Evolutionary conservation across 2,329 filamentous ascomycete genomes (phyloP), one percentile per base, ranked within the genome.

Genomic region (Diaporthe sp.): DNA sequence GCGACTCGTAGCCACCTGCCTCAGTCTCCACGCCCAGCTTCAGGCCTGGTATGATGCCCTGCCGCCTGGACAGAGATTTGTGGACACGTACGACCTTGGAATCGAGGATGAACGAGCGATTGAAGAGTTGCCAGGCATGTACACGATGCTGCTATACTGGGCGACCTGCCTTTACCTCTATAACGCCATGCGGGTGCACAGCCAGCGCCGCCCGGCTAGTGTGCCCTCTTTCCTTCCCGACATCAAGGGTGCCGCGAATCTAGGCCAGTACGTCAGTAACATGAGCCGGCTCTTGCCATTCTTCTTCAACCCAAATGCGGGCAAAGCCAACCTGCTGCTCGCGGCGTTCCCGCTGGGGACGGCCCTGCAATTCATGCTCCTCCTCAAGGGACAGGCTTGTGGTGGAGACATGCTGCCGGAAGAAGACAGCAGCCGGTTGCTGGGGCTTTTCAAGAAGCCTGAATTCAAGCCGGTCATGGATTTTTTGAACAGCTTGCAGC

Each of bases 141-240:
- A 80, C 61, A 75, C 75, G 7, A 77, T 79, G 77, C 53, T 71
- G 20, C 63, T 78, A 34, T 79, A 75, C 61, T 77, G 75, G 71
- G 72, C 78, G 22, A 68, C 61, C 28, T 78, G 75, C 9, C 51
- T 80, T 20, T 58, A 79, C n/a, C 75, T 80, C n/a, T 79, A 78
- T 71, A 76, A 49, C 68, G 71, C 73, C 20, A 76, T 79, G 68
- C 70, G 60, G 25, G 17, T 60, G 7, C 72, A 78, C 51, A 55
- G 20, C 22, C n/a, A 42, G 22, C 58, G 37, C 76, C 22, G 44
- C 71, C 58, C 34, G 76, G 60, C 63, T 20, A 17, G 7, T n/a
- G 28, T 67, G 2, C 44, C 44, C 15, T 28, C 28, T 37, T 67
- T 67, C 10, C 63, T 67, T n/a, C 60, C 49, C 13, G 25, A 39